These are phyloP conservation scores for Sarcocystis neurona DNA, from an alignment of 169 alveolate genomes.

Conservation along the genomic window DNA sequence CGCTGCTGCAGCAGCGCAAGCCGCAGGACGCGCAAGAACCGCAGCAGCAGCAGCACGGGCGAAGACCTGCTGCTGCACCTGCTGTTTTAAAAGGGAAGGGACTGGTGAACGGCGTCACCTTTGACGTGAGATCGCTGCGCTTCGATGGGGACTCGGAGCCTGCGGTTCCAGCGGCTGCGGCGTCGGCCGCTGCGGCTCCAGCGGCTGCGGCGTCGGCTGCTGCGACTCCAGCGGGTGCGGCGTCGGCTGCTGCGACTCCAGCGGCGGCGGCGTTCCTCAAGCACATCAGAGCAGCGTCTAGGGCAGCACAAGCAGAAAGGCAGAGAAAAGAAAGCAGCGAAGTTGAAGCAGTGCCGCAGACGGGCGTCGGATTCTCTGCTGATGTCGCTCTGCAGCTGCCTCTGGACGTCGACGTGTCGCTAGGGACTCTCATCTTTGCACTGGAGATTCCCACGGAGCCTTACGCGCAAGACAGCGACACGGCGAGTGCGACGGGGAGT, in stretches of 20 bases:
- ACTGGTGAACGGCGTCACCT: too few relatives aligned
- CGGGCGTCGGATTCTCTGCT: slow-evolving; percentile 10
- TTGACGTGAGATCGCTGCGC: too few relatives aligned
- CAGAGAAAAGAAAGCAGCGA: neutral
- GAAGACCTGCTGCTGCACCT: too few relatives aligned
- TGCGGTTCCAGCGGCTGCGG: too few relatives aligned
- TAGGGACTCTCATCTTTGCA: slow-evolving; percentile 25
- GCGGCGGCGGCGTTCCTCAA: too few relatives aligned
- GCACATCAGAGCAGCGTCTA: too few relatives aligned
- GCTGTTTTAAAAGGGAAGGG: neutral
- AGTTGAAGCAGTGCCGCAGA: neutral
- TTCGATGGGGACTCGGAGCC: too few relatives aligned
- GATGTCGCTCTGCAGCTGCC: slow-evolving; percentile 19
- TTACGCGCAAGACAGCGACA: neutral
- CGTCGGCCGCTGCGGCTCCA: too few relatives aligned
- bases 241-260: too few relatives aligned
- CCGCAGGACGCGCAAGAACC: neutral
- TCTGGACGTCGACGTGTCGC: slow-evolving; percentile 32
- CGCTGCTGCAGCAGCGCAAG: neutral
- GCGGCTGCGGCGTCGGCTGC: too few relatives aligned
- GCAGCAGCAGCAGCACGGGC: neutral
- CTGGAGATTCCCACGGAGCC: neutral
- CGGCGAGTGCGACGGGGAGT: too few relatives aligned
- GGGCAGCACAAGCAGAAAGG: neutral
- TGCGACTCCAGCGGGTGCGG: too few relatives aligned